Base-by-base conservation (phyloP, 805 yeast genomes). In the Jamesozyma rosinii region DNA sequence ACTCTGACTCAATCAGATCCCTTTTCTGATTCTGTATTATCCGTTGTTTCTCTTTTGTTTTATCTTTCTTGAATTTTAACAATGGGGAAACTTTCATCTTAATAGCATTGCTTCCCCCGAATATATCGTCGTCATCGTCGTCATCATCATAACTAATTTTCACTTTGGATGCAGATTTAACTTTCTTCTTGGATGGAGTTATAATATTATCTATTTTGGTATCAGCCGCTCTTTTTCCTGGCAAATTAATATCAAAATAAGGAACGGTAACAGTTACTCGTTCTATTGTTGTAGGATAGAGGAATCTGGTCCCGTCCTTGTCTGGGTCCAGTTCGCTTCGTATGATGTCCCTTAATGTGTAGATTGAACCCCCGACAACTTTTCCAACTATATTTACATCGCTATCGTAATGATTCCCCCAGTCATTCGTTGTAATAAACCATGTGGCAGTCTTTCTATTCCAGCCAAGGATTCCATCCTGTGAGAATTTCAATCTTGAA, bases 401-500 rank as follows among this genome's bases (percentile, higher is more conserved):
- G 24, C 67, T 61, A 48, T 69, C 66, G 42, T 71, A 63, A 33
- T 69, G 70, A 5, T 75, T 72, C 11, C 71, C 49, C 13, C 72
- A 72, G 6, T 60, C 66, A 40, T 72, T 54, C 1, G 83, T 75
- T 17, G 77, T 68, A 52, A 77, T 68, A 50, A 76, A 70, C 52
- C 51, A 46, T 50, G 58, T 42, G 57, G 58, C 4, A 44, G 50
- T n/a, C 54, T 63, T 19, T 57, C 48, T 66, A 11, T 74, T 74
- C 49, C 72, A 66, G 0, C 79, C 85, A 1, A 82, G 47, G 8
- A 75, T 54, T 0, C 87, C 88, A 40, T 81, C 66, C 34, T 68
- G 65, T 32, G 60, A 63, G 54, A 72, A 76, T 41, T 69, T 60
- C 35, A 82, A 57, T 27, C 87, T 59, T 1, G 74, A 57, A 54